Conservation (phyloP, 768 basidiomycete species). For the Xerocomellus intermedius region DNA sequence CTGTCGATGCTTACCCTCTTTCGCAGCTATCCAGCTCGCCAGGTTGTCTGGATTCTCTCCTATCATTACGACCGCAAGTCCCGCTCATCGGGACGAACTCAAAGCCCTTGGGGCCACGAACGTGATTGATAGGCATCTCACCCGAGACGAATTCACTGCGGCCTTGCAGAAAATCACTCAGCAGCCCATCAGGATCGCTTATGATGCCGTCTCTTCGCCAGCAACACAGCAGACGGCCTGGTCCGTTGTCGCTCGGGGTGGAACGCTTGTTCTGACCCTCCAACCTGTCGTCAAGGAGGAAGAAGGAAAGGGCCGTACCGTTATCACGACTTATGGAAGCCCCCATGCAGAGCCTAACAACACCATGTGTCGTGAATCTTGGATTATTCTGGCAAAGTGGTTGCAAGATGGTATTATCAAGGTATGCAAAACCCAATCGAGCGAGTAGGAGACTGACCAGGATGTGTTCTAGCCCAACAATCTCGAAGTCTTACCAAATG, state of each 20-base stretch:
- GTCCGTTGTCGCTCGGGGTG: constrained; percentile 33
- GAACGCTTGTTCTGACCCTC: constrained; percentile 33
- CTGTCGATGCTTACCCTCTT: constrained; percentile 1
- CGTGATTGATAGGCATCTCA: constrained; percentile 35
- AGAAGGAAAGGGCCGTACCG: constrained; percentile 17
- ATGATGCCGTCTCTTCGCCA: constrained; percentile 33
- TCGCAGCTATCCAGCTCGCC: constrained; percentile 40
- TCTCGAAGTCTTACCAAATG: constrained; percentile 42
- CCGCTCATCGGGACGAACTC: constrained; percentile 29
- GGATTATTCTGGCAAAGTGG: constrained; percentile 26
- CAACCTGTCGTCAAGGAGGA: constrained; percentile 22
- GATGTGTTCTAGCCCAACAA: constrained; percentile 34
- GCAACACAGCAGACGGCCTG: constrained; percentile 37
- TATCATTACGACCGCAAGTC: constrained; percentile 40
- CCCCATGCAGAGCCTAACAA: constrained; percentile 22
- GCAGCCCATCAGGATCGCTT: constrained; percentile 19
- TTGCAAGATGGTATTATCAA: constrained; percentile 27
- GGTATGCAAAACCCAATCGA: constrained; percentile 6
- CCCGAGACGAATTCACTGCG: constrained; percentile 11
- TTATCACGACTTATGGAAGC: constrained; percentile 24
- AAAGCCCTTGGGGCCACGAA: constrained; percentile 41
- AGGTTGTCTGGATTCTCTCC: constrained; percentile 40
- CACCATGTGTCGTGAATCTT: constrained; percentile 13
- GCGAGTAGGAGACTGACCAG: neutral
- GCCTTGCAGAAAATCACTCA: constrained; percentile 28